Conservation (phyloP, 2,329 filamentous ascomycete genomes). For the Botrytis galanthina region DNA sequence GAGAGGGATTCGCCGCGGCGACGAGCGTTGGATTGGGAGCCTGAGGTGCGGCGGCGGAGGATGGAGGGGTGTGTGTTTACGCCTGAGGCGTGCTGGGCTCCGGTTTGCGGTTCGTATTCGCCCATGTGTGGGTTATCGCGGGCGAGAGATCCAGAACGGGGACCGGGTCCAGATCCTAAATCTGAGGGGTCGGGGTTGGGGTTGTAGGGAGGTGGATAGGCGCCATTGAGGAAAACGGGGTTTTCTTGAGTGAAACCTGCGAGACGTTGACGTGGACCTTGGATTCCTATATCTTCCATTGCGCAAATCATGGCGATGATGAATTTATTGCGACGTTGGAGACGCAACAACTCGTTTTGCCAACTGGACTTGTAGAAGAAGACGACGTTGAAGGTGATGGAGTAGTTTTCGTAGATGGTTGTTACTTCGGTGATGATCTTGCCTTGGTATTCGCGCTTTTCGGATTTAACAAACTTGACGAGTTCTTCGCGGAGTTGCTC, state of each 20-base stretch:
- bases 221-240: constrained; percentile 35
- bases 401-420: constrained; percentile 77
- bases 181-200: constrained; percentile 15
- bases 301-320: constrained; percentile 86
- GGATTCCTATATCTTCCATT: constrained; percentile 50
- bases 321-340: constrained; percentile 91
- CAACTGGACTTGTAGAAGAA: constrained; percentile 98
- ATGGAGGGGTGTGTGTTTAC: constrained; percentile 49
- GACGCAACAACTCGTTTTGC: constrained; percentile 89
- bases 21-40: constrained; percentile 40
- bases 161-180: constrained; percentile 30
- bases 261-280: constrained; percentile 38
- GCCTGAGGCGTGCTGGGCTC: constrained; percentile 21
- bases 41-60: constrained; percentile 49
- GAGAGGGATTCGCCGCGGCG: constrained; percentile 56
- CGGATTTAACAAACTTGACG: constrained; percentile 75
- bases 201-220: constrained; percentile 30
- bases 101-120: constrained; percentile 4
- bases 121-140: constrained; percentile 33
- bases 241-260: constrained; percentile 35
- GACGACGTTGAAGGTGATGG: constrained; percentile 84
- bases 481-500: constrained; percentile 77
- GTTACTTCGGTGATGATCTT: constrained; percentile 85
- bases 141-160: constrained; percentile 35
- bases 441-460: constrained; percentile 85